Conservation (phyloP, 306 rosid genomes). For the Betula pendula region DNA sequence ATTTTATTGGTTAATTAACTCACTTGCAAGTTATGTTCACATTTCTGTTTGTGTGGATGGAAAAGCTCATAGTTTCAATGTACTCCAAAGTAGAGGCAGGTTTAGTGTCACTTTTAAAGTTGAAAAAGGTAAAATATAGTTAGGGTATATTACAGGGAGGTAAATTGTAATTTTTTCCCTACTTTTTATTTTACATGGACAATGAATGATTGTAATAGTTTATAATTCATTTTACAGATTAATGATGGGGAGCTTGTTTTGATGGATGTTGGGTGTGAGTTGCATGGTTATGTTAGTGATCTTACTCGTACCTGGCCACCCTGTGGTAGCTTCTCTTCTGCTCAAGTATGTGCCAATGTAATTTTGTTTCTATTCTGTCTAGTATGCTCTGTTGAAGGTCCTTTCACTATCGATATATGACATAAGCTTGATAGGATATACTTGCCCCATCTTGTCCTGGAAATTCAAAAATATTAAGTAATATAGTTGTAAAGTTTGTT, state of each 20-base stretch:
- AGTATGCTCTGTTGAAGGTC: conserved; percentile 38
- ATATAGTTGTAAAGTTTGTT: background rate
- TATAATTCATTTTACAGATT: conserved; percentile 56
- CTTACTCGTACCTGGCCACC: conserved; percentile 98
- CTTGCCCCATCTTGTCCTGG: background rate
- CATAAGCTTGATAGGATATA: conserved; percentile 11
- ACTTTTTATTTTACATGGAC: conserved; percentile 9
- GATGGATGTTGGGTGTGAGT: conserved; percentile 96
- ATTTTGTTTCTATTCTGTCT: conserved; percentile 61
- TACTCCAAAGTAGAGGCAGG: background rate
- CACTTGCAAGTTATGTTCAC: background rate
- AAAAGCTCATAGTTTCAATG: background rate
- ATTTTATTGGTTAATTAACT: background rate
- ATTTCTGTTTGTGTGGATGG: background rate
- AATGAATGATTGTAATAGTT: conserved; percentile 13
- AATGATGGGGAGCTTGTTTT: conserved; percentile 86
- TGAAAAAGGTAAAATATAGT: background rate
- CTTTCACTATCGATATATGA: conserved; percentile 16
- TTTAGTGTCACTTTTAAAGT: background rate
- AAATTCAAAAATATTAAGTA: background rate
- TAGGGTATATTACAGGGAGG: background rate
- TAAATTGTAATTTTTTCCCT: background rate
- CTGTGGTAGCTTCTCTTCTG: conserved; percentile 79
- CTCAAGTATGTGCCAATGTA: conserved; percentile 48
- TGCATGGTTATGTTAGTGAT: conserved; percentile 90